Evolutionary conservation across 345 rosid species (phyloP).

Genomic region (Eutrema yunnanense): DNA sequence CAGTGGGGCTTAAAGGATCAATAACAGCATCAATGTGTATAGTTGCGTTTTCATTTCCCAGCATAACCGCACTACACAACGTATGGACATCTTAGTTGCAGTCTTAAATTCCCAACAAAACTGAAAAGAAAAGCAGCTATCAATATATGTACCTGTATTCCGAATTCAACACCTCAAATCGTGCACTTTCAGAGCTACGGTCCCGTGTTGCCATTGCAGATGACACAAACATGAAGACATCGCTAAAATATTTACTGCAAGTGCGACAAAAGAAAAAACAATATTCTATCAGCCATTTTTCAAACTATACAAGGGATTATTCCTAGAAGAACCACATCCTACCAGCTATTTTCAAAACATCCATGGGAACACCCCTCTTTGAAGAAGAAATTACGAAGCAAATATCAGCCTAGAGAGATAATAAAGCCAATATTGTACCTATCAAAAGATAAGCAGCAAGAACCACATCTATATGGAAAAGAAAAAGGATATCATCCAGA

Average conservation of each 20-base stretch:
- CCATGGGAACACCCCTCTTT: background rate
- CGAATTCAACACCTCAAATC: conserved; percentile 78
- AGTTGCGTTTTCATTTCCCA: conserved; percentile 66
- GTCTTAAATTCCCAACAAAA: conserved; percentile 2
- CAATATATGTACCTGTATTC: conserved; percentile 55
- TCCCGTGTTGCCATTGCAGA: conserved; percentile 91
- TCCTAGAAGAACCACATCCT: background rate
- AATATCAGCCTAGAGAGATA: background rate
- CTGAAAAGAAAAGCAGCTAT: background rate
- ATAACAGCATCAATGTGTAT: conserved; percentile 91
- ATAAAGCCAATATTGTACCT: background rate
- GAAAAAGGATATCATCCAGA: background rate
- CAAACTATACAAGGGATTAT: conserved; percentile 4
- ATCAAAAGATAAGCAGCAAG: conserved; percentile 4
- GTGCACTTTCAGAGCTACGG: conserved; percentile 93
- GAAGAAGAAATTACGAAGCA: background rate
- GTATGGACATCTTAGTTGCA: conserved; percentile 5
- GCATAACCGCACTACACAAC: conserved; percentile 72
- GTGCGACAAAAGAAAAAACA: background rate
- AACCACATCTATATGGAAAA: conserved; percentile 3
- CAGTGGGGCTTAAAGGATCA: conserved; percentile 90
- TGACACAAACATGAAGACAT: conserved; percentile 72
- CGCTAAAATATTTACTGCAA: conserved; percentile 90
- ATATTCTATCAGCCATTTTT: conserved; percentile 17
- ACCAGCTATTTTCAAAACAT: conserved; percentile 9